A percentile compares a stretch with the other conserved stretches of the same genome.
Evolutionary conservation across 805 yeast genomes (phyloP).

Genomic region (Teunomyces tritomae): DNA sequence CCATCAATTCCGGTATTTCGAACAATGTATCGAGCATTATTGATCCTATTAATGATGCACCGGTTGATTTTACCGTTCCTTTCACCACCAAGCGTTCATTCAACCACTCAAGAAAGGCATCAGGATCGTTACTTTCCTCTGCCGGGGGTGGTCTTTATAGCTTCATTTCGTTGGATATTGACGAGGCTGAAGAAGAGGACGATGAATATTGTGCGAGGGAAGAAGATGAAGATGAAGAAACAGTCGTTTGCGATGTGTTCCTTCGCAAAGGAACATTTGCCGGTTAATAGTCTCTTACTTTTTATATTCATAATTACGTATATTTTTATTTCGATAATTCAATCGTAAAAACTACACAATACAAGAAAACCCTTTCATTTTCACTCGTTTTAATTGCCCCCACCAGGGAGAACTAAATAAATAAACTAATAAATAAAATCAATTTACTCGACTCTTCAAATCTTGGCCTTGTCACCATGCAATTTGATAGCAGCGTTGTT

Average conservation of each 20-base stretch:
- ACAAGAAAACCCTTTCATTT: not conserved
- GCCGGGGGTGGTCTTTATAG: slow-evolving; percentile 22
- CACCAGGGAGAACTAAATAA: slow-evolving; percentile 4
- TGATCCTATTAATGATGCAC: slow-evolving; percentile 40
- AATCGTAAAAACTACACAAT: too few species aligned
- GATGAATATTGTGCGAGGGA: slow-evolving; percentile 8
- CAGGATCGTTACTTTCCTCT: slow-evolving; percentile 21
- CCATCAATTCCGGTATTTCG: slow-evolving; percentile 21
- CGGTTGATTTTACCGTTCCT: slow-evolving; percentile 36
- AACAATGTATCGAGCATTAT: slow-evolving; percentile 19
- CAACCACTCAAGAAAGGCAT: slow-evolving; percentile 16
- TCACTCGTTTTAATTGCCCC: not conserved
- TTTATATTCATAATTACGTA: not conserved
- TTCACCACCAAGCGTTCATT: slow-evolving; percentile 9
- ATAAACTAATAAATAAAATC: slow-evolving; percentile 6
- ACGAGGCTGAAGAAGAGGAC: slow-evolving; percentile 23
- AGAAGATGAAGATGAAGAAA: slow-evolving; percentile 7
- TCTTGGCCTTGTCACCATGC: slow-evolving; percentile 38
- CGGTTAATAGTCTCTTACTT: slow-evolving; percentile 3
- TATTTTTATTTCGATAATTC: too few species aligned
- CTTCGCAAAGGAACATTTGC: not conserved
- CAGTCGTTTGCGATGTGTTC: not conserved
- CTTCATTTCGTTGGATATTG: slow-evolving; percentile 19
- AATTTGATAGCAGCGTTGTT: slow-evolving; percentile 82
- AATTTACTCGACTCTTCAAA: slow-evolving; percentile 25